Conservation (phyloP, 2,329 filamentous ascomycete species). For the Aureobasidium sp. region DNA sequence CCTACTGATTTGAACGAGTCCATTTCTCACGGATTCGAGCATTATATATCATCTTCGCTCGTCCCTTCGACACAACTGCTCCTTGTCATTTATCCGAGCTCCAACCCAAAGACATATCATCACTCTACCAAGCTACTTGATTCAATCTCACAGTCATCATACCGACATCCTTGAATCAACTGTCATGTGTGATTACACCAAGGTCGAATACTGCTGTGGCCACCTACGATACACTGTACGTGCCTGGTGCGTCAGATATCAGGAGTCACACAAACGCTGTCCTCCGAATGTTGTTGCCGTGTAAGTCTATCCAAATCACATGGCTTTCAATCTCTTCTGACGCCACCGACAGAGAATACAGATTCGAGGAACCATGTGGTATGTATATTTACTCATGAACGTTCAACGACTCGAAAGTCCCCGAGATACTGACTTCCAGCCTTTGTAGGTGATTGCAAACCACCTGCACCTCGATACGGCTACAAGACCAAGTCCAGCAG, state of each 20-base stretch:
- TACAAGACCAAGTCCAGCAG: background rate
- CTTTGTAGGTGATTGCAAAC: conserved; percentile 16
- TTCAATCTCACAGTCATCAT: background rate
- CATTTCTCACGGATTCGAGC: background rate
- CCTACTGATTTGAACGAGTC: background rate
- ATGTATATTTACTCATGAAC: conserved; percentile 12
- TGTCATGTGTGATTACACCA: conserved; percentile 53
- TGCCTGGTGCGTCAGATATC: conserved; percentile 49
- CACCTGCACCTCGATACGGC: conserved; percentile 6
- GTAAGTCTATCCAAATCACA: conserved; percentile 26
- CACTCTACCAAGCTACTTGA: background rate
- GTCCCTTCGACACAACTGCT: background rate
- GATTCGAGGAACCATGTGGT: conserved; percentile 44
- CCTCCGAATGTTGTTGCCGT: conserved; percentile 49
- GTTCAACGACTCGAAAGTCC: background rate
- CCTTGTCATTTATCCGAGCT: background rate
- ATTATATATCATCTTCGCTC: background rate
- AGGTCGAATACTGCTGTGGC: conserved; percentile 51
- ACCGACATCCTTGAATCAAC: background rate
- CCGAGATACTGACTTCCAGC: background rate
- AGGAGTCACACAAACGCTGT: conserved; percentile 50
- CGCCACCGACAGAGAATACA: conserved; percentile 35
- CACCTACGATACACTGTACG: conserved; percentile 50
- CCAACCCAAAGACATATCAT: background rate
- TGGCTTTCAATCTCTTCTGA: background rate